Evolutionary conservation across 495 filamentous ascomycete genomes (phyloP), one percentile per base, ranked within the genome.

Genomic region (Penicillium pulvis): DNA sequence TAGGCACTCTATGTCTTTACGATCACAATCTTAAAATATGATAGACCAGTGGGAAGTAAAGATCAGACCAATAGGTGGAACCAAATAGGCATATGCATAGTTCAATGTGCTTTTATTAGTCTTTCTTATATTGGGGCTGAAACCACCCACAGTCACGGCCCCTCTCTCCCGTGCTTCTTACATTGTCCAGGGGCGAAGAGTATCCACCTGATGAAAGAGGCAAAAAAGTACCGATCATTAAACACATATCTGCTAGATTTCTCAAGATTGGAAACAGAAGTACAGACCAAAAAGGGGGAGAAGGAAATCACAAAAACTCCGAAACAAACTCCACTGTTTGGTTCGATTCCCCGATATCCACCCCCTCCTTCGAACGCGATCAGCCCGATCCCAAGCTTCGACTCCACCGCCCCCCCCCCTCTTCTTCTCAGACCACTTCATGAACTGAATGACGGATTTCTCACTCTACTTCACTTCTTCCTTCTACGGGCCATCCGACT

Each of bases 321-420:
- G 39, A 41, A n/a, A 41, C 0, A 11, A 23, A 23, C 20, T 23
- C 20, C n/a, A 51, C 30, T 52, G 49, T 41, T 41, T 47, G 24
- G 23, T 49, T 49, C 24, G 46, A 49, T 49, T 49, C 46, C 26
- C 42, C 36, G 42, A 49, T 49, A 30, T 55, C 57, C 63, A 49
- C 56, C 58, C 56, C 62, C 51, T 46, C 48, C 50, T 57, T 57
- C 51, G 11, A 26, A 64, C 66, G 69, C 68, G 71, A 66, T 62
- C 53, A 57, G 52, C 48, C 39, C 36, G 51, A 51, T 55, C 55
- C 69, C 26, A 55, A 55, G 42, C 53, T 55, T 47, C 26, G 46
- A 64, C 62, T 64, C 65, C 61, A 71, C 69, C 73, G 64, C 63
- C 62, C 67, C 68, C 71, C 59, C 57, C 64, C 59, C 68, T 66